Evolutionary conservation across 1,284 basidiomycete genomes (phyloP), one percentile per base, ranked within the genome.

Genomic region (Inonotus hispidus): DNA sequence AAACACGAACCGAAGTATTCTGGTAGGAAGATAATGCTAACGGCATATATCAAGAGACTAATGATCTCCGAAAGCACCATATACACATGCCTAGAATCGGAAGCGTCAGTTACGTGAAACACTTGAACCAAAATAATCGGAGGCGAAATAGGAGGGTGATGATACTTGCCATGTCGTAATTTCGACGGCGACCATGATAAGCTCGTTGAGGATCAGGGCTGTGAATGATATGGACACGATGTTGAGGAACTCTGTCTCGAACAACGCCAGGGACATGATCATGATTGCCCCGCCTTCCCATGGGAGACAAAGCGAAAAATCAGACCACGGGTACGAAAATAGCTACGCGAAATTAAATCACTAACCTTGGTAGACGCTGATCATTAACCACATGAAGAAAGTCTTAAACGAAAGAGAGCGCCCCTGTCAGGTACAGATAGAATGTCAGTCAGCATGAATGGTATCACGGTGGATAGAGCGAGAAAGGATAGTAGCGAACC

Each of bases 201-300:
- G 82, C 72, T 99, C 97, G 73, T 99, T 99, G 41, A 99, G 76
- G 62, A 99, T 87, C 53, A 99, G 79, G 0, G 97, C 93, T 0
- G 95, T 98, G 74, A 98, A 99, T 0, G 95, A 98, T 67, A 99
- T 99, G 19, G 93, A 88, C 49, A 99, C 96, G 66, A 99, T 98
- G 72, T 99, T 97, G 66, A 99, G 74, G 74, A 99, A 98, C 70
- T 99, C 95, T 66, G 87, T 96, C 74, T 99, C 97, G 74, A 99
- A 99, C 1, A 99, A 81, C 1, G 98, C 82, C 11, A 99, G 84
- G 0, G 93, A 97, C 76, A 97, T 87, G 69, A 99, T 92, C 96
- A 99, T 99, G 74, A 99, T 99, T 1, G 94, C 93, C 19, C 94
- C 93, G 63, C 96, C 92, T 94, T 64, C 0, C 27, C 32, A 29